These are phyloP conservation scores for Diplodia corticola DNA, from an alignment of 2,329 filamentous ascomycete species.

Conservation along the genomic window DNA sequence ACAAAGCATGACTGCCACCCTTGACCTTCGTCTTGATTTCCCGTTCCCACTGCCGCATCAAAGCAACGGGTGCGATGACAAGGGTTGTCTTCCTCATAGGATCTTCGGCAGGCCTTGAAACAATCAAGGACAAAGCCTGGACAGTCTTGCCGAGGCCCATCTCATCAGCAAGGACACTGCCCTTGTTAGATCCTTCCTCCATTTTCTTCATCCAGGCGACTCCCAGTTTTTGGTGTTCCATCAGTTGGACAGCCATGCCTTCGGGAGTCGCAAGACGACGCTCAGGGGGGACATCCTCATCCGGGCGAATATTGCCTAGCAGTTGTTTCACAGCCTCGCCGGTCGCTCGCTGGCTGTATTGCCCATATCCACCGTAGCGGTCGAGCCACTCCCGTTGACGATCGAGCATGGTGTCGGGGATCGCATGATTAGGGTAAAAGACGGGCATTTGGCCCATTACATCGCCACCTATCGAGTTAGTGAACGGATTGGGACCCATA, in stretches of 20 bases:
- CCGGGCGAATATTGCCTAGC: conserved; percentile 35
- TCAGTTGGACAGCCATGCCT: conserved; percentile 67
- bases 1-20: conserved; percentile 54
- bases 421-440: neutral
- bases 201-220: conserved; percentile 74
- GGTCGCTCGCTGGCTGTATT: neutral
- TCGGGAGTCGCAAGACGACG: conserved; percentile 68
- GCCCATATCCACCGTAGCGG: conserved; percentile 1
- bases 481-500: neutral
- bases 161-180: conserved; percentile 67
- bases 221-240: conserved; percentile 79
- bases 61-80: conserved; percentile 75
- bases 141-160: conserved; percentile 88
- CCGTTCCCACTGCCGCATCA: conserved; percentile 81
- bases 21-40: conserved; percentile 74
- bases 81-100: conserved; percentile 70
- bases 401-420: neutral
- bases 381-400: neutral
- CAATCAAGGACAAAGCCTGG: conserved; percentile 75
- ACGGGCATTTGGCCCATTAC: neutral
- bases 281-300: conserved; percentile 46
- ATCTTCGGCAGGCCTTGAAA: conserved; percentile 63
- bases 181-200: conserved; percentile 70
- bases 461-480: neutral
- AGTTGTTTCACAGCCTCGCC: neutral